phyloP scores from a whole-genome alignment of 495 filamentous ascomycete genomes.

The Lasiosphaeria ovina region DNA sequence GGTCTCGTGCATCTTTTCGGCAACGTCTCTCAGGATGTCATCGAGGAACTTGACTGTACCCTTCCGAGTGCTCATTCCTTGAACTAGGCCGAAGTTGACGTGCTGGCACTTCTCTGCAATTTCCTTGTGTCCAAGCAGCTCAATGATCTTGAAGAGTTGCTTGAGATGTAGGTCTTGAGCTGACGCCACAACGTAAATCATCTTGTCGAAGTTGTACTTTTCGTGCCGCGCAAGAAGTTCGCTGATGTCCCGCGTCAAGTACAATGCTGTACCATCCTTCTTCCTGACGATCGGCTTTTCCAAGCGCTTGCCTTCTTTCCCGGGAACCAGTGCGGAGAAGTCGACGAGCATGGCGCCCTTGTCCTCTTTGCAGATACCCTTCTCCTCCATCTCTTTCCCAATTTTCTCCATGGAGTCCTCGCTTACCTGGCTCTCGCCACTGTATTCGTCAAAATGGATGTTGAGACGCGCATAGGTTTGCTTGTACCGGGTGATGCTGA shows the following conservation, averaged over 20 bases:
- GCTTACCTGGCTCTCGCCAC: conserved; percentile 88
- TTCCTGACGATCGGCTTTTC: conserved; percentile 57
- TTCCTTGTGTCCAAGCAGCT: conserved; percentile 58
- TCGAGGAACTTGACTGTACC: conserved; percentile 56
- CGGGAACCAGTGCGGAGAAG: conserved; percentile 69
- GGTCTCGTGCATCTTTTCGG: conserved; percentile 63
- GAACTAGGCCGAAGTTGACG: conserved; percentile 61
- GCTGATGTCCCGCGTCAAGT: conserved; percentile 65
- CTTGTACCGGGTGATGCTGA: conserved; percentile 85
- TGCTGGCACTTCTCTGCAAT: conserved; percentile 57
- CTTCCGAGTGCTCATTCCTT: conserved; percentile 63
- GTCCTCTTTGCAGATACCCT: conserved; percentile 73
- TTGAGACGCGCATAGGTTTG: conserved; percentile 53
- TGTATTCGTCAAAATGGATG: conserved; percentile 92
- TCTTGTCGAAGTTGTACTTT: conserved; percentile 65
- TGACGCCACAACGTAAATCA: conserved; percentile 66
- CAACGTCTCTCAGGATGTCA: conserved; percentile 61
- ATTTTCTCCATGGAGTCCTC: conserved; percentile 74
- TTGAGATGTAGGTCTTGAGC: conserved; percentile 61
- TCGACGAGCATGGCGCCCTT: conserved; percentile 89
- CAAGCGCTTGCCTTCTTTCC: conserved; percentile 57
- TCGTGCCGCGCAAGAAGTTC: conserved; percentile 58
- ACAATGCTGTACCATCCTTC: conserved; percentile 61
- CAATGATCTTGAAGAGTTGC: conserved; percentile 64
- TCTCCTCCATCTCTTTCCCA: conserved; percentile 64